phyloP scores from a whole-genome alignment of 2,329 filamentous ascomycete species.

The Clonostachys rhizophaga region DNA sequence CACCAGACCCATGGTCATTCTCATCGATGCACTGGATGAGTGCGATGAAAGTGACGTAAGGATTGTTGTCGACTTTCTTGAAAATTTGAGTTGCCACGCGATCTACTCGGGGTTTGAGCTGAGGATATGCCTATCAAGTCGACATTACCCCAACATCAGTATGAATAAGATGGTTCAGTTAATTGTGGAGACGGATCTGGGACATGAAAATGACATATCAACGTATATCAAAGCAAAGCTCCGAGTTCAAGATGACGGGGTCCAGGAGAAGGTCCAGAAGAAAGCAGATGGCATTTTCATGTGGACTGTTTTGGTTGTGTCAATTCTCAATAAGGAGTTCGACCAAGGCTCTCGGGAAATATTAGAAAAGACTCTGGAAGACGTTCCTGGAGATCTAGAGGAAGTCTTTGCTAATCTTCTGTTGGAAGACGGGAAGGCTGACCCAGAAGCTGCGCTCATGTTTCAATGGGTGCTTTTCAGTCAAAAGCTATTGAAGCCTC shows the following conservation, averaged over 20 bases:
- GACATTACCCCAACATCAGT: slow-evolving; percentile 38
- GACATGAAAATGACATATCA: slow-evolving; percentile 26
- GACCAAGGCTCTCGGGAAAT: slow-evolving; percentile 10
- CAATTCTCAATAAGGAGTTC: slow-evolving; percentile 26
- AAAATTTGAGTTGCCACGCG: slow-evolving; percentile 24
- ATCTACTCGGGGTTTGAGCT: slow-evolving; percentile 11
- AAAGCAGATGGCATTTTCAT: slow-evolving; percentile 33
- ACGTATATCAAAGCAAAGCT: slow-evolving; percentile 21
- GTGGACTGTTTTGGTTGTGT: slow-evolving; percentile 29
- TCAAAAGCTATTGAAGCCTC: background rate
- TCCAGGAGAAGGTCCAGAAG: slow-evolving; percentile 14
- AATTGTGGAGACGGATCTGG: slow-evolving; percentile 24
- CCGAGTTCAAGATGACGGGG: slow-evolving; percentile 5
- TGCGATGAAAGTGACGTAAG: slow-evolving; percentile 34
- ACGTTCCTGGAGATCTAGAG: background rate
- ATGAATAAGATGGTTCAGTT: slow-evolving; percentile 17
- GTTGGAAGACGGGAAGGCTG: background rate
- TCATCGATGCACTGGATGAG: slow-evolving; percentile 40
- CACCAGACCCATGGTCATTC: background rate
- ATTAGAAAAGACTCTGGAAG: background rate
- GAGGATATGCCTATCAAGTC: slow-evolving; percentile 34
- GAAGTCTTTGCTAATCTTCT: background rate
- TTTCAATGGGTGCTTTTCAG: background rate
- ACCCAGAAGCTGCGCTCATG: background rate
- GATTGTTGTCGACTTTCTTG: slow-evolving; percentile 36